Evolutionary conservation across 495 filamentous ascomycete species (phyloP), one percentile per base, ranked within the genome.

Genomic region (Hypoxylon fragiforme): DNA sequence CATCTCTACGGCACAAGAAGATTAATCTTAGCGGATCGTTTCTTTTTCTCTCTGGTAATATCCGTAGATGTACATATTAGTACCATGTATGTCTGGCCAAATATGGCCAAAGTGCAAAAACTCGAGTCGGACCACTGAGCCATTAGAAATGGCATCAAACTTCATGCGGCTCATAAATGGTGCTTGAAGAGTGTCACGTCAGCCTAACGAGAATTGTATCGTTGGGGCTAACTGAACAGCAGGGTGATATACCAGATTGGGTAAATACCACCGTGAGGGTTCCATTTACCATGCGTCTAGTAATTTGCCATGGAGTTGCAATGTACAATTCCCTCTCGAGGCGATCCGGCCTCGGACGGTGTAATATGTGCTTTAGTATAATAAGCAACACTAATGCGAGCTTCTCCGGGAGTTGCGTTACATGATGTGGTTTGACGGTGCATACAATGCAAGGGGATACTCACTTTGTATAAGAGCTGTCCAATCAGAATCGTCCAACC

Each of bases 121-220:
- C 42, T 44, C 30, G 46, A 22, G 24, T 28, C 26, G n/a, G 12
- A 1, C 13, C 11, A 24, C 34, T 24, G 14, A 38, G 13, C 24
- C 13, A 31, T 45, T 20, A 11, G 7, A 0, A 40, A 24, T 41
- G 24, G 21, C 24, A 43, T 49, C 44, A 45, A 54, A 49, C 14
- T 32, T 52, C 37, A 55, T 61, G 57, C 57, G 57, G 57, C 57
- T 61, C 21, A 61, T 55, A 47, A 36, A 41, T 47, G 13, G 57
- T 61, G 42, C 50, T 45, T 61, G 50, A 39, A 28, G 45, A 55
- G 22, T 41, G 37, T 61, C 46, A 39, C 45, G 15, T 47, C 51
- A 18, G 19, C 9, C 15, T 37, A 4, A 16, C 2, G 34, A 13
- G 18, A 8, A 38, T 41, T 24, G 21, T 3, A 19, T n/a, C 9